Base-by-base conservation (phyloP, 768 basidiomycete species). In the Vararia minispora region DNA sequence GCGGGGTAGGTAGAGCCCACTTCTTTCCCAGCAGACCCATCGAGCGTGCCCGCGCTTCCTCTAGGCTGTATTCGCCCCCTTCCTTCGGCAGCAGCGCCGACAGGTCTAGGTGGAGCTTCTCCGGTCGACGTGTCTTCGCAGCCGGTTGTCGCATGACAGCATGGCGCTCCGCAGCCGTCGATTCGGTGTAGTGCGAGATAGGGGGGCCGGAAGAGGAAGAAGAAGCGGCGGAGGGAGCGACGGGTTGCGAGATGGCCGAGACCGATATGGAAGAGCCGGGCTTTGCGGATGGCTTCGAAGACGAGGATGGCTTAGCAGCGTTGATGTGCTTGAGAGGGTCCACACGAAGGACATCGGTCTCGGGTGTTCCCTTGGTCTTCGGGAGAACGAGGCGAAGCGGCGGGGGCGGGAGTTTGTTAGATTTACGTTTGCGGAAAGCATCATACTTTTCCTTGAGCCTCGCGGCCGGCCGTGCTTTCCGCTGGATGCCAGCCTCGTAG, bases 21-120 rank as follows among this genome's bases (percentile, higher is more conserved):
- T 80, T 83, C 66, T 88, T 90, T 14, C 81, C 80, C 7, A 85
- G 63, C 11, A 89, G 70, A 21, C 87, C 87, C 67, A 87, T 80
- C 7, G 79, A 79, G 13, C 76, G 74, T 2, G 87, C 83, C 8
- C 87, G 69, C 25, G 78, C 79, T 66, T 89, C 92, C 52, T 85
- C 78, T 17, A 80, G 76, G 50, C 85, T 81, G 59, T 83, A 94
- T 56, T 97, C 91, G 1, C 74, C 65, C 2, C 76, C 71, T 35
- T 84, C 78, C 23, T 75, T 72, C n/a, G 79, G 86, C 50, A 79
- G 83, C 11, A 90, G 59, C 13, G 87, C 56, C 1, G 71, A 63
- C 27, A 88, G 63, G 44, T 84, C 68, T 55, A 86, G 81, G 23
- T 71, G 69, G 30, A 76, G 61, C 47, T 77, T 75, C 59, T 89